These are phyloP conservation scores for Drechslerella coelobrocha DNA, from an alignment of 2,329 filamentous ascomycete genomes.

Conservation along the genomic window DNA sequence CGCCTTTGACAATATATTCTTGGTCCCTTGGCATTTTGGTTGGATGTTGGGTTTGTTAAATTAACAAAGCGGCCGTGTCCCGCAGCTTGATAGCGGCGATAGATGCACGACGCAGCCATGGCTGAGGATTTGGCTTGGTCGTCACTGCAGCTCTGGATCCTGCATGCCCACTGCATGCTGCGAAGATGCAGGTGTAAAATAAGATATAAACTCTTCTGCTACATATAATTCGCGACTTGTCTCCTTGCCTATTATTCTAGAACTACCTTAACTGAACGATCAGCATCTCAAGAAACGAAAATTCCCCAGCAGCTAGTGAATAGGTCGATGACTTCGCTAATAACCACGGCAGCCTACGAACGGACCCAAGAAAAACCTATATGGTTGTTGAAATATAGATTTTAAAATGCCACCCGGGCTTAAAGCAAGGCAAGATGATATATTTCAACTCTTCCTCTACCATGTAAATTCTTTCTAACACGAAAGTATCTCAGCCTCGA, in stretches of 20 bases:
- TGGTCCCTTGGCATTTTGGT: too few relatives aligned
- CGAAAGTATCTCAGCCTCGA: constrained; percentile 18
- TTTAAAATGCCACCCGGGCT: neutral
- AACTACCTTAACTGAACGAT: neutral
- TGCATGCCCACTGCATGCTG: neutral
- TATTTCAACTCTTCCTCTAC: too few relatives aligned
- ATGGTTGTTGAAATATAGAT: neutral
- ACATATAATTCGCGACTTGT: neutral
- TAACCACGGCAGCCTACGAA: too few relatives aligned
- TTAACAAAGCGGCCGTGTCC: too few relatives aligned
- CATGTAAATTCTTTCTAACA: neutral
- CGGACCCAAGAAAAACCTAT: too few relatives aligned
- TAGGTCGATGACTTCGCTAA: too few relatives aligned
- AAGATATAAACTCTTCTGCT: neutral
- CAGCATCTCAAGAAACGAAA: neutral
- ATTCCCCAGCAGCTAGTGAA: too few relatives aligned
- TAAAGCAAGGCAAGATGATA: too few relatives aligned
- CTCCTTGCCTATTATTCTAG: neutral
- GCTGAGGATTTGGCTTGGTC: neutral
- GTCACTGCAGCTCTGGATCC: neutral
- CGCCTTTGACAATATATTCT: too few relatives aligned
- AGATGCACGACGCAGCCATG: neutral
- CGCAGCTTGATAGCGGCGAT: neutral
- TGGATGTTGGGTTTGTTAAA: too few relatives aligned
- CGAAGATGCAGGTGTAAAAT: neutral